Evolutionary conservation across 495 filamentous ascomycete genomes (phyloP).

Genomic region (Penicillium nucicola): DNA sequence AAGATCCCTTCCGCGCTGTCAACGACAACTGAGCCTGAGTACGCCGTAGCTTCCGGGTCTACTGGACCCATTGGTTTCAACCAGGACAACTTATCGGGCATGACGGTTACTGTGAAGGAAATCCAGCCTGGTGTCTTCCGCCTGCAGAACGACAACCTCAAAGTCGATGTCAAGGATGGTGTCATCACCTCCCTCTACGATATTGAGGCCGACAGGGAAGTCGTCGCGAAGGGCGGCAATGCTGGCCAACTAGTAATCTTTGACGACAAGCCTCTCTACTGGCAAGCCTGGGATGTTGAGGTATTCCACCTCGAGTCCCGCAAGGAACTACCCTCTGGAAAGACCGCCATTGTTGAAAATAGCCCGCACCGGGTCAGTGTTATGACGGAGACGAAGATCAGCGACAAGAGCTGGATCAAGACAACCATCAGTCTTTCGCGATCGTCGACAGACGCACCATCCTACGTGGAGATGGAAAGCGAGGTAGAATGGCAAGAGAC

Average conservation of each 20-base stretch:
- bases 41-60: conserved; percentile 44
- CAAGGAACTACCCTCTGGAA: conserved; percentile 62
- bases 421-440: conserved; percentile 80
- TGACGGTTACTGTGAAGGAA: conserved; percentile 61
- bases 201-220: conserved; percentile 62
- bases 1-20: conserved; percentile 45
- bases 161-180: conserved; percentile 67
- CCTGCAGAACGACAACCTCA: conserved; percentile 71
- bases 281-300: conserved; percentile 99
- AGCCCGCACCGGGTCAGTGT: conserved; percentile 74
- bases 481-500: conserved; percentile 91
- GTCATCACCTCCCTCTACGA: conserved; percentile 82
- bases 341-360: conserved; percentile 69
- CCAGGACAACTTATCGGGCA: conserved; percentile 19
- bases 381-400: conserved; percentile 78
- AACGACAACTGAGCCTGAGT: conserved; percentile 33
- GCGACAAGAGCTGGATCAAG: conserved; percentile 80
- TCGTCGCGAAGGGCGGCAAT: conserved; percentile 74
- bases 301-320: conserved; percentile 91
- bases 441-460: conserved; percentile 57
- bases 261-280: conserved; percentile 96
- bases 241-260: conserved; percentile 93
- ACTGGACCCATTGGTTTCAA: conserved; percentile 45
- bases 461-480: conserved; percentile 71
- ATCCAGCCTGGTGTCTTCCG: conserved; percentile 67